Conservation (phyloP, 331 rosid species). For the Dryas integrifolia region DNA sequence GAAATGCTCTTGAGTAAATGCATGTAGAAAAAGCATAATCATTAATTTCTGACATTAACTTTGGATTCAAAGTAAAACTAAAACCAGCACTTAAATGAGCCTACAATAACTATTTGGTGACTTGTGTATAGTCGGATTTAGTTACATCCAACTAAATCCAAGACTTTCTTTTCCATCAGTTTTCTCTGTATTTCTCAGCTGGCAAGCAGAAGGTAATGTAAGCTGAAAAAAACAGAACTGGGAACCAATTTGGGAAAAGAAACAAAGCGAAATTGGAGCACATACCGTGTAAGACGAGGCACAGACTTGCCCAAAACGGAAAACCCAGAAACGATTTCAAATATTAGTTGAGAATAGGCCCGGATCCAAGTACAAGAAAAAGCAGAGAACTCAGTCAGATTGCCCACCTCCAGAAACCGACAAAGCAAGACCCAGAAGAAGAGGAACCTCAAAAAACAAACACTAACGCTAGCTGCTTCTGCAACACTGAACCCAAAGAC, state of each 20-base stretch:
- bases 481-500: slow-evolving; percentile 60
- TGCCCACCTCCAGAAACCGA: slow-evolving; percentile 25
- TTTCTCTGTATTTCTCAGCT: slow-evolving; percentile 26
- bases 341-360: slow-evolving; percentile 32
- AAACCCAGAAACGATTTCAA: slow-evolving; percentile 29
- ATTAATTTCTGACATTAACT: not conserved
- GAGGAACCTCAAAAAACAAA: slow-evolving; percentile 40
- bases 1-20: not conserved
- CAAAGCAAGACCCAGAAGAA: slow-evolving; percentile 38
- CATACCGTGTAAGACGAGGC: slow-evolving; percentile 46
- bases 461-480: slow-evolving; percentile 40
- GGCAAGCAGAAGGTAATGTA: slow-evolving; percentile 20
- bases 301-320: slow-evolving; percentile 26
- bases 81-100: slow-evolving; percentile 16
- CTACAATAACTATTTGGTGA: not conserved
- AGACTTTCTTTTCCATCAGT: slow-evolving; percentile 10
- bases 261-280: slow-evolving; percentile 18
- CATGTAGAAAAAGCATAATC: not conserved
- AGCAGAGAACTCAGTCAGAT: slow-evolving; percentile 44
- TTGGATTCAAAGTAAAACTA: not conserved
- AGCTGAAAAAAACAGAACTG: not conserved
- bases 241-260: slow-evolving; percentile 24
- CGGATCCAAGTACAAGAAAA: slow-evolving; percentile 51
- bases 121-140: slow-evolving; percentile 12
- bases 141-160: slow-evolving; percentile 8